Evolutionary conservation across 1,284 basidiomycete species (phyloP).

Genomic region (Cryptococcus sp.): DNA sequence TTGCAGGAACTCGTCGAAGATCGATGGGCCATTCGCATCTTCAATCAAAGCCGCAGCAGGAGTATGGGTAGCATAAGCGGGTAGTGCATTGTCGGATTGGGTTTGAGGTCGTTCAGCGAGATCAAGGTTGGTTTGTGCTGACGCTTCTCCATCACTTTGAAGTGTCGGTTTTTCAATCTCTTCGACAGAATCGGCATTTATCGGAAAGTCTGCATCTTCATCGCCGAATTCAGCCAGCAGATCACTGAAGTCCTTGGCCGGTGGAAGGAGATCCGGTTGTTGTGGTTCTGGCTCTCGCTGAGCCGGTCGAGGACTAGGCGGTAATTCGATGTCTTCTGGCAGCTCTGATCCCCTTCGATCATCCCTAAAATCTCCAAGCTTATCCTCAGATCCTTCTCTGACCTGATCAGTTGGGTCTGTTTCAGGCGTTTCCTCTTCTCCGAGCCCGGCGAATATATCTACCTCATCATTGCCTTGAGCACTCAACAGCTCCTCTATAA

Average conservation of each 20-base stretch:
- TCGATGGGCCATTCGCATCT: not conserved
- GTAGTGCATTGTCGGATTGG: not conserved
- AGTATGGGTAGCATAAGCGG: not conserved
- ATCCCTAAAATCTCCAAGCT: not conserved
- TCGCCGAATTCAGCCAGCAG: conserved; percentile 27
- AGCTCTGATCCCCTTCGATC: not conserved
- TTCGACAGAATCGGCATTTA: not conserved
- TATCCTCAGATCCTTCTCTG: not conserved
- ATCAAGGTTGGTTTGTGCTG: not conserved
- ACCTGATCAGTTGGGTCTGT: not conserved
- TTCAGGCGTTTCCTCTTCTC: not conserved
- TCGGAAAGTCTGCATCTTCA: conserved; percentile 1
- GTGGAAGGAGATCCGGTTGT: conserved; percentile 1
- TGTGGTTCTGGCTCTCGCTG: not conserved
- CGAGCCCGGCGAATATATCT: conserved; percentile 3
- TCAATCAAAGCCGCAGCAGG: conserved; percentile 13
- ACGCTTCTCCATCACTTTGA: not conserved
- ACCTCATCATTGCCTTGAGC: conserved; percentile 22
- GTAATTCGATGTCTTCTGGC: not conserved
- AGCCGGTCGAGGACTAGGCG: not conserved
- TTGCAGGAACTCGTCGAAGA: conserved; percentile 9
- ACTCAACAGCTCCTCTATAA: conserved; percentile 13
- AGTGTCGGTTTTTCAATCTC: not conserved
- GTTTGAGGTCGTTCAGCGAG: not conserved
- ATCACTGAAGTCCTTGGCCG: conserved; percentile 19